Conservation (phyloP, 768 basidiomycete genomes). For the Podaxis sp. region DNA sequence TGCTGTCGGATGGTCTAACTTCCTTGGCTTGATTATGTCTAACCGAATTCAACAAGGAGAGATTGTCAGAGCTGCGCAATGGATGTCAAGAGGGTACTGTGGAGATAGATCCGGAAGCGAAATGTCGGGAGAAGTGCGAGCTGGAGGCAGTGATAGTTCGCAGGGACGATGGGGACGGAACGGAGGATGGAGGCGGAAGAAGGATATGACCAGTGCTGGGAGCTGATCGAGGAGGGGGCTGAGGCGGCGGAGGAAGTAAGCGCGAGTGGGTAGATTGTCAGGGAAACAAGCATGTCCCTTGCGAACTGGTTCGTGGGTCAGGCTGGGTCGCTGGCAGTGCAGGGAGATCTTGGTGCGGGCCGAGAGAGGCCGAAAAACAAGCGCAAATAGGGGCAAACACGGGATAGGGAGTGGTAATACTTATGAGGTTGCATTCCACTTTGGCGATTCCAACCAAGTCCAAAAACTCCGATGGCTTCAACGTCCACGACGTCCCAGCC, state of each 20-base stretch:
- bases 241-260: neutral
- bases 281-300: neutral
- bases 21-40: neutral
- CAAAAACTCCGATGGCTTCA: constrained; percentile 13
- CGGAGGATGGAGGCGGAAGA: neutral
- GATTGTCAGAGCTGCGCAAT: too few species aligned
- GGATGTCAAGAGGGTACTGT: too few species aligned
- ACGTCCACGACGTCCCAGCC: constrained; percentile 37
- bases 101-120: neutral
- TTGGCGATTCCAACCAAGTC: neutral
- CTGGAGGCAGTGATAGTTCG: neutral
- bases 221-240: neutral
- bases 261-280: neutral
- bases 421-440: neutral
- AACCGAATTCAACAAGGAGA: too few species aligned
- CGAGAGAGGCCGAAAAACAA: constrained; percentile 3
- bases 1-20: neutral
- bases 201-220: neutral
- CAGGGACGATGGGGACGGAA: constrained; percentile 6
- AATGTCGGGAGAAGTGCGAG: neutral
- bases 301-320: neutral
- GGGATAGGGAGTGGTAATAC: neutral
- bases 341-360: neutral
- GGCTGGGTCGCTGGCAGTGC: neutral
- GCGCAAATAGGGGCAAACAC: constrained; percentile 2